These are phyloP conservation scores for Flaveria sonorensis DNA, from an alignment of 129 eudicot genomes.

Conservation along the genomic window DNA sequence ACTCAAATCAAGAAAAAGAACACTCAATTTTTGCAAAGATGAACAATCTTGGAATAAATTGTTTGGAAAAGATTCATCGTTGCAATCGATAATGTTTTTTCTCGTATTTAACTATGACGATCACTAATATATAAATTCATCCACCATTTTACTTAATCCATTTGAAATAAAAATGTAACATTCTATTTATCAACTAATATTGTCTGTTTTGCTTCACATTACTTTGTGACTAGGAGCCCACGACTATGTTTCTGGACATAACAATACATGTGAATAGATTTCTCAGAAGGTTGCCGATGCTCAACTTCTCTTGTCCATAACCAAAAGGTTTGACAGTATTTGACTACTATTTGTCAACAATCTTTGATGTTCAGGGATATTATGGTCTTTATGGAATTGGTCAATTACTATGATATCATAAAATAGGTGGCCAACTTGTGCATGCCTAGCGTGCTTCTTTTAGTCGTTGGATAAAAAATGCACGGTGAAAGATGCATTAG, in stretches of 20 bases:
- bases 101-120: too few relatives aligned
- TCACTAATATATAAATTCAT: neutral
- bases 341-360: too few relatives aligned
- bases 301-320: too few relatives aligned
- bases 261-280: too few relatives aligned
- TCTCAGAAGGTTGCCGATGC: too few relatives aligned
- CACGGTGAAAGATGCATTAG: conserved; percentile 27
- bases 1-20: neutral
- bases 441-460: conserved; percentile 32
- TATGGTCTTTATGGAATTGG: conserved; percentile 20
- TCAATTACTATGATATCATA: conserved; percentile 11
- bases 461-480: conserved; percentile 25
- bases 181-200: too few relatives aligned
- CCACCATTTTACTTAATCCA: neutral
- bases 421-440: conserved; percentile 39
- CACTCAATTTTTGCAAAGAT: neutral
- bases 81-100: neutral
- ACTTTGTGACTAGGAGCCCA: too few relatives aligned
- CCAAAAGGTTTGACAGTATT: too few relatives aligned
- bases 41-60: neutral
- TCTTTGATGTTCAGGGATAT: neutral
- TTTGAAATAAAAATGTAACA: neutral
- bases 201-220: too few relatives aligned
- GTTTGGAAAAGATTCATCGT: too few relatives aligned
- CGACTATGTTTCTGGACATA: too few relatives aligned